Conservation (phyloP, 768 basidiomycete genomes). For the Mycena rebaudengoi region DNA sequence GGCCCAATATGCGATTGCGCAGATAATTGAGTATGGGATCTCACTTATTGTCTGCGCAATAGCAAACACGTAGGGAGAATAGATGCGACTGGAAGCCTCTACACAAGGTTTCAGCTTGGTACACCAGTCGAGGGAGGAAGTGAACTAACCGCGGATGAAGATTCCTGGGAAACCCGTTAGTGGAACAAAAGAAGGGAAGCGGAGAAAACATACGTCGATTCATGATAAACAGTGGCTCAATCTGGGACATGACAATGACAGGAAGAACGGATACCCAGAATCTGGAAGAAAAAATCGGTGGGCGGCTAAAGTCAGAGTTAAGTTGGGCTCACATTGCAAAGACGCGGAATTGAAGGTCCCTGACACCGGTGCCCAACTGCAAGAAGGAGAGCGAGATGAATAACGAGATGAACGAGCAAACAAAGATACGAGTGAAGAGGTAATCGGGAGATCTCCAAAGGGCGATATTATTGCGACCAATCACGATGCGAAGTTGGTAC, state of each 20-base stretch:
- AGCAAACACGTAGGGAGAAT: conserved; percentile 87
- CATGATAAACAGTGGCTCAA: conserved; percentile 85
- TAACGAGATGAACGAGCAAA: conserved; percentile 74
- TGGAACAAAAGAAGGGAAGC: no score
- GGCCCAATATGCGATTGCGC: conserved; percentile 3
- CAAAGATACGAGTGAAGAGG: conserved; percentile 83
- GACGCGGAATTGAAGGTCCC: conserved; percentile 81
- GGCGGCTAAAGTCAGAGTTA: neutral
- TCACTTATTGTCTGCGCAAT: conserved; percentile 85
- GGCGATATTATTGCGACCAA: conserved; percentile 70
- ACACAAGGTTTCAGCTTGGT: no score
- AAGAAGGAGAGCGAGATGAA: conserved; percentile 84
- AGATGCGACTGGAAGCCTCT: conserved; percentile 86
- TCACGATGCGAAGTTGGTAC: conserved; percentile 77
- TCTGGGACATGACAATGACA: conserved; percentile 75
- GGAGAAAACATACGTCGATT: conserved; percentile 61
- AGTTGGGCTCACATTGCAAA: conserved; percentile 71
- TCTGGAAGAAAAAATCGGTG: conserved; percentile 38
- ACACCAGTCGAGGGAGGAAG: no score
- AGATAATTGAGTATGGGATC: conserved; percentile 53
- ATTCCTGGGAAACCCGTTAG: no score
- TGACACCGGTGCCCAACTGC: conserved; percentile 67
- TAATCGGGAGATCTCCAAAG: conserved; percentile 89
- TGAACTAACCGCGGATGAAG: no score
- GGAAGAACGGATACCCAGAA: conserved; percentile 76